phyloP scores from a whole-genome alignment of 2,329 filamentous ascomycete species.

The Pseudocercospora fuligena region DNA sequence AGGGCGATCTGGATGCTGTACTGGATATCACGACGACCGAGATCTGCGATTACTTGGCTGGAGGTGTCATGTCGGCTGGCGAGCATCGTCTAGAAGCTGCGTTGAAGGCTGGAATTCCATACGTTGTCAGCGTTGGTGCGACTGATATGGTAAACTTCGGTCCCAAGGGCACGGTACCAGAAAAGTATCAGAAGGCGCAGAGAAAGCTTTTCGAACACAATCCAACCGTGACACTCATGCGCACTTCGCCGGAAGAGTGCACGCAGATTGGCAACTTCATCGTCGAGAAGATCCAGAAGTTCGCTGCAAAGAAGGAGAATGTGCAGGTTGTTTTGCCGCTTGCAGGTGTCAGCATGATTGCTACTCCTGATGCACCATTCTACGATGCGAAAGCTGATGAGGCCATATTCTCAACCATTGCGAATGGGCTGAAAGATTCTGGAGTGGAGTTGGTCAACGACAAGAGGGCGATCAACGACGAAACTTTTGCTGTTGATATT shows the following conservation, averaged over 20 bases:
- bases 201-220: constrained; percentile 69
- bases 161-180: constrained; percentile 59
- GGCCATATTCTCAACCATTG: constrained; percentile 55
- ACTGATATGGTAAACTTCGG: constrained; percentile 69
- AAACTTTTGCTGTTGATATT: constrained; percentile 55
- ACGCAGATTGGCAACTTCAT: constrained; percentile 61
- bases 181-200: constrained; percentile 51
- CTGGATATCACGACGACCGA: constrained; percentile 76
- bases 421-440: constrained; percentile 53
- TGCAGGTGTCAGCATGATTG: constrained; percentile 66
- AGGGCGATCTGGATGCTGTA: constrained; percentile 66
- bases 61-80: constrained; percentile 67
- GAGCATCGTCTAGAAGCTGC: constrained; percentile 62
- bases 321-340: constrained; percentile 64
- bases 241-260: constrained; percentile 65
- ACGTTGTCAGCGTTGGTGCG: constrained; percentile 56
- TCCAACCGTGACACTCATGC: constrained; percentile 67
- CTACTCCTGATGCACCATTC: constrained; percentile 59
- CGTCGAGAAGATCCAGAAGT: constrained; percentile 55
- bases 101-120: constrained; percentile 61
- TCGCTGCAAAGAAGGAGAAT: constrained; percentile 46
- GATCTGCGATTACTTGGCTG: constrained; percentile 66
- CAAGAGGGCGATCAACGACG: constrained; percentile 60
- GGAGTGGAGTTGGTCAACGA: constrained; percentile 56
- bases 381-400: constrained; percentile 55